These are phyloP conservation scores for Quambalaria eucalypti DNA, from an alignment of 1,284 basidiomycete species.

Conservation along the genomic window DNA sequence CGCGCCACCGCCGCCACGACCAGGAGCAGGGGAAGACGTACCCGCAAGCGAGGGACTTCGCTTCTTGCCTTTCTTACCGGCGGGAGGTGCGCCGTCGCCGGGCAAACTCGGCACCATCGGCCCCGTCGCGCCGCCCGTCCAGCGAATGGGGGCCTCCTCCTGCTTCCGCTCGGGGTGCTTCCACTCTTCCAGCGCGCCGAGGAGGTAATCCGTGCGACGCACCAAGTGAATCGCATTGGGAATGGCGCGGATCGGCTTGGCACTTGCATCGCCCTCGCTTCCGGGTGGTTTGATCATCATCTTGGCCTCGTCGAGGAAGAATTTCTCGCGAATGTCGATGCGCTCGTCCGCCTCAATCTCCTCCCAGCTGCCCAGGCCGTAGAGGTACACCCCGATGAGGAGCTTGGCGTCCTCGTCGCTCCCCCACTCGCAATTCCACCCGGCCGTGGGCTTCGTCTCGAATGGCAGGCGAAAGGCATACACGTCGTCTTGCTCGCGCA, in stretches of 20 bases:
- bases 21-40: slow-evolving; percentile 19
- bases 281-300: slow-evolving; percentile 16
- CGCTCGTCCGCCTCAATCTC: slow-evolving; percentile 78
- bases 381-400: slow-evolving; percentile 80
- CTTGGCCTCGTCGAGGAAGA: slow-evolving; percentile 86
- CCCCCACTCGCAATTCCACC: slow-evolving; percentile 95
- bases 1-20: slow-evolving; percentile 5
- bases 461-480: slow-evolving; percentile 71
- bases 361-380: slow-evolving; percentile 97
- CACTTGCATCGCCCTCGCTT: slow-evolving; percentile 23
- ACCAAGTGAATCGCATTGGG: slow-evolving; percentile 68
- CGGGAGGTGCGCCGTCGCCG: neutral
- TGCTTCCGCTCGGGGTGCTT: slow-evolving; percentile 48
- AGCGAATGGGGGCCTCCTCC: neutral
- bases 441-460: slow-evolving; percentile 83
- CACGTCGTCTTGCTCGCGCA: slow-evolving; percentile 56
- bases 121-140: no score
- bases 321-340: slow-evolving; percentile 77
- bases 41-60: slow-evolving; percentile 16
- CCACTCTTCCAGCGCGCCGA: slow-evolving; percentile 79
- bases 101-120: no score
- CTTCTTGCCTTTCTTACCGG: slow-evolving; percentile 8
- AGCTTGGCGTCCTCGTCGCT: slow-evolving; percentile 85
- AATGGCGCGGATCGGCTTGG: slow-evolving; percentile 18
- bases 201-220: slow-evolving; percentile 86